phyloP scores from a whole-genome alignment of 1,284 basidiomycete species.

The Ustilago curta region DNA sequence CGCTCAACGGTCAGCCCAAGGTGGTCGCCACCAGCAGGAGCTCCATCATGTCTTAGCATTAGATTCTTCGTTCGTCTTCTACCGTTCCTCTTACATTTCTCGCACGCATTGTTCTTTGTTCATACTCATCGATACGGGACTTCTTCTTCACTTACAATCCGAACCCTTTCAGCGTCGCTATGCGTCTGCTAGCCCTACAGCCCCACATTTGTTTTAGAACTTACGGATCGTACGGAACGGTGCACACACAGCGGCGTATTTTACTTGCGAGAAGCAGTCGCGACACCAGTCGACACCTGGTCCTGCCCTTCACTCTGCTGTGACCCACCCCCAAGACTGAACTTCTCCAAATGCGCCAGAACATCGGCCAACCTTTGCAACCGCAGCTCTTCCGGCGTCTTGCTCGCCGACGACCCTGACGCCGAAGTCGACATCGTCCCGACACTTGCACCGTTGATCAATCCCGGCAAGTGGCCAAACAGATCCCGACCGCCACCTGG shows the following conservation, averaged over 20 bases:
- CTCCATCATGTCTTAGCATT: slow-evolving; percentile 25
- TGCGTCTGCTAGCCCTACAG: background rate
- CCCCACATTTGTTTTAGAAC: background rate
- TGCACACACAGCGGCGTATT: too few species aligned
- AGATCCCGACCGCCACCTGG: slow-evolving; percentile 20
- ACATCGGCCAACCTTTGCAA: slow-evolving; percentile 43
- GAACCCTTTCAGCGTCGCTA: background rate
- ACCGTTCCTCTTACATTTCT: background rate
- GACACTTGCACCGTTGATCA: slow-evolving; percentile 22
- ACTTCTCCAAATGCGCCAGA: slow-evolving; percentile 38
- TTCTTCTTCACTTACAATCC: background rate
- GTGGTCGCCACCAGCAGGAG: slow-evolving; percentile 20
- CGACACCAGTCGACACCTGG: background rate
- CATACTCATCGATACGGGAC: background rate
- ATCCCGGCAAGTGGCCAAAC: slow-evolving; percentile 36
- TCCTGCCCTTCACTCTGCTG: background rate
- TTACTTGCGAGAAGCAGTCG: slow-evolving; percentile 8
- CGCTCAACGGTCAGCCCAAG: slow-evolving; percentile 37
- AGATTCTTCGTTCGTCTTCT: slow-evolving; percentile 13
- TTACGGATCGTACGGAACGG: background rate
- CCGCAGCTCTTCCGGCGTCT: slow-evolving; percentile 23
- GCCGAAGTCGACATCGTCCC: slow-evolving; percentile 1
- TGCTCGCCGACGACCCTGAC: slow-evolving; percentile 4
- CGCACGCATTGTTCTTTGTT: background rate
- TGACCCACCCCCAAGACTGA: slow-evolving; percentile 10